A percentile compares a stretch with the other conserved stretches of the same genome.
Evolutionary conservation across 169 alveolate species (phyloP).

Genomic region (Plasmodium vivax): DNA sequence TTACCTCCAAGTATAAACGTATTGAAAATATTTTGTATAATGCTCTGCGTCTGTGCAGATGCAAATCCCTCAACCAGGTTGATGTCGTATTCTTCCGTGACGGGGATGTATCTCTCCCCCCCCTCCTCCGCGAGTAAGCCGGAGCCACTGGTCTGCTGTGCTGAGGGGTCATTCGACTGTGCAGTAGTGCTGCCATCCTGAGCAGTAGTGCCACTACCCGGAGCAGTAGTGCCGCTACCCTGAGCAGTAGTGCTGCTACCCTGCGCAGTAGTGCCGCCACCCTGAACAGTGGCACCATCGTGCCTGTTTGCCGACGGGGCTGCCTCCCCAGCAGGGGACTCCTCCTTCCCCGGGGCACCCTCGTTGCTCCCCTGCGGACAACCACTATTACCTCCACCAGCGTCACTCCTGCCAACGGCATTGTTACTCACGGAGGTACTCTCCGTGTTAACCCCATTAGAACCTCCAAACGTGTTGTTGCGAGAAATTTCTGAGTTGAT

Average conservation of each 20-base stretch:
- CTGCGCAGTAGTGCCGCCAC: not conserved
- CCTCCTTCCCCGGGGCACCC: not conserved
- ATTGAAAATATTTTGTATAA: constrained; percentile 46
- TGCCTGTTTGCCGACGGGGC: not conserved
- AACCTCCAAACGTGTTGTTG: constrained; percentile 2
- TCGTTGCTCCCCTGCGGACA: not conserved
- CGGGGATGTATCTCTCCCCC: not conserved
- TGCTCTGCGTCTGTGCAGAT: constrained; percentile 7
- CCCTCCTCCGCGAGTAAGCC: not conserved
- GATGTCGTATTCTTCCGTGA: constrained; percentile 23
- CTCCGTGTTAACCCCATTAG: not conserved
- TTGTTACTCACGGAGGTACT: not conserved
- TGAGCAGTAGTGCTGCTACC: not conserved
- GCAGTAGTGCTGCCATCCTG: not conserved
- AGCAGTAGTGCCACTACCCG: not conserved
- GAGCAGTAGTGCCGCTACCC: not conserved
- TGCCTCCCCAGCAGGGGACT: not conserved
- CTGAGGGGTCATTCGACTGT: not conserved
- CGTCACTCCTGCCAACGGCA: not conserved
- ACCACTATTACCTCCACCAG: not conserved
- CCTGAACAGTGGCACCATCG: not conserved
- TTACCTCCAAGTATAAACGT: constrained; percentile 23
- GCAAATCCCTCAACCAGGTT: constrained; percentile 15
- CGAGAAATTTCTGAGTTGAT: constrained; percentile 79
- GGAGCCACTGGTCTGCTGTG: not conserved